Conservation (phyloP, 768 basidiomycete species). For the Boletus pseudo-olivaceus region DNA sequence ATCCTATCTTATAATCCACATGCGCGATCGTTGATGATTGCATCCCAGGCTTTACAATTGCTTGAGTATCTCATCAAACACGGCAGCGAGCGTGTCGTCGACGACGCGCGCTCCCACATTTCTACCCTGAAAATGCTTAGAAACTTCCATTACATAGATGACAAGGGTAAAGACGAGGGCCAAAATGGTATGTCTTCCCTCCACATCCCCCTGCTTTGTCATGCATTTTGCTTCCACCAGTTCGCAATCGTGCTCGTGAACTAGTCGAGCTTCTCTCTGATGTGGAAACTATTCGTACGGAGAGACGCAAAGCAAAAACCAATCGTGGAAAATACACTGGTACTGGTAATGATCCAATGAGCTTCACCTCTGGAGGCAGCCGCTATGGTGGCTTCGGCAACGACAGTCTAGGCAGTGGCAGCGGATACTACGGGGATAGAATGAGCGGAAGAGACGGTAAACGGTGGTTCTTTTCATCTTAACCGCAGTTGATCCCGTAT, state of each 20-base stretch:
- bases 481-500: conserved; percentile 4
- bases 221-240: conserved; percentile 40
- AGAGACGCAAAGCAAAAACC: conserved; percentile 87
- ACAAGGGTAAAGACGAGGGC: conserved; percentile 98
- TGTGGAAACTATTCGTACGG: conserved; percentile 83
- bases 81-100: conserved; percentile 95
- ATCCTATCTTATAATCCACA: not conserved
- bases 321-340: conserved; percentile 91
- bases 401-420: conserved; percentile 40
- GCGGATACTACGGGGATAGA: conserved; percentile 44
- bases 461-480: conserved; percentile 6
- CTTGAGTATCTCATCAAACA: conserved; percentile 96
- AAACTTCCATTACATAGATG: conserved; percentile 98
- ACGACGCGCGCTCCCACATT: conserved; percentile 92
- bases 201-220: not conserved
- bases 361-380: conserved; percentile 55
- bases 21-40: not conserved
- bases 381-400: conserved; percentile 71
- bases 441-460: conserved; percentile 40
- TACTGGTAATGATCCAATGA: conserved; percentile 75
- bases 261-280: conserved; percentile 89
- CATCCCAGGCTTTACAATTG: conserved; percentile 75
- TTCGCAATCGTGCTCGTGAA: conserved; percentile 92
- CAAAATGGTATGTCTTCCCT: conserved; percentile 71
- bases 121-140: conserved; percentile 96